Base-by-base conservation (phyloP, 2,329 filamentous ascomycete genomes). In the Samsoniella hepiali region DNA sequence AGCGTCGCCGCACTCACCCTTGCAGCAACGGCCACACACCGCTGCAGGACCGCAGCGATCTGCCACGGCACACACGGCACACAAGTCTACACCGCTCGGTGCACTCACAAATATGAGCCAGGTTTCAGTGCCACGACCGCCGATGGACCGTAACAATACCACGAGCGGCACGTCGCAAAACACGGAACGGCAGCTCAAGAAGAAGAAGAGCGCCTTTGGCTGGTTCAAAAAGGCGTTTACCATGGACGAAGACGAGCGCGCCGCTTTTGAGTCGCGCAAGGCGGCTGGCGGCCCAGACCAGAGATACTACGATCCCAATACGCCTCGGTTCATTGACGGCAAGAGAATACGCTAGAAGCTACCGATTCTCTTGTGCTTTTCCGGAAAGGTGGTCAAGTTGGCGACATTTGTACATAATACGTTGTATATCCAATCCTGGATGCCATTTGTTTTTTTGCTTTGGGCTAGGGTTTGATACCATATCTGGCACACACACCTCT, bases 141-240 rank as follows among this genome's bases (percentile, higher is more conserved):
- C 77, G 29, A 76, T 81, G 47, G 75, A 76, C 1, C 67, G 71
- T n/a, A 67, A 68, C 11, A 70, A 72, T 10, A 67, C 69, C 9
- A 68, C 68, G 17, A 71, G 66, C 66, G 70, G 61, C 60, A 69
- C 67, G n/a, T 71, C 66, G 17, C 69, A 68, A 29, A 71, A 73
- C 1, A 72, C 70, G 22, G 72, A 74, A 31, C 78, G 77, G 62
- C 75, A 80, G 44, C 70, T 88, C 5, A 88, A 88, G 73, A 89
- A 88, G 77, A 88, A 88, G 78, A 82, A 84, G 66, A 57, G 86
- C 68, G 84, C 85, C 1, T 88, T 89, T 69, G 86, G 86, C 2
- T 89, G 86, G 86, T 73, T 89, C 63, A 88, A 88, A 73, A 88
- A 89, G 75, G 86, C 86, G 1, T 89, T 89, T 59, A 84, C 82